phyloP scores from a whole-genome alignment of 169 alveolate genomes.

The Babesia bigemina region DNA sequence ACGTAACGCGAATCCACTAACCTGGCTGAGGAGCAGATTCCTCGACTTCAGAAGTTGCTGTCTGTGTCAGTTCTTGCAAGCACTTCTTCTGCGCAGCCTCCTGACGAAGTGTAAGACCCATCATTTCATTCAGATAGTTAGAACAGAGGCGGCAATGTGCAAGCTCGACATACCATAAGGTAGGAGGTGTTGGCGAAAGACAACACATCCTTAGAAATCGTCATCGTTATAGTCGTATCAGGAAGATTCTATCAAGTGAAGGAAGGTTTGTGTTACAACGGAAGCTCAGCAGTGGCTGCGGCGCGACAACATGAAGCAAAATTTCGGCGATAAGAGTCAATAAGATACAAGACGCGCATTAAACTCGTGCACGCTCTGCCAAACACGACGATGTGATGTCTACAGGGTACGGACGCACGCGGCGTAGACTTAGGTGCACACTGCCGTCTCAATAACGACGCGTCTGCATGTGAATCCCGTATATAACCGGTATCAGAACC shows the following conservation, averaged over 20 bases:
- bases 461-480: too few species aligned
- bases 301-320: slow-evolving; percentile 6
- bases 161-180: slow-evolving; percentile 24
- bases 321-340: not conserved
- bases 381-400: too few species aligned
- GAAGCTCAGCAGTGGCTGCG: not conserved
- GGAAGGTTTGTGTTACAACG: too few species aligned
- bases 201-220: slow-evolving; percentile 22
- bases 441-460: too few species aligned
- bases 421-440: too few species aligned
- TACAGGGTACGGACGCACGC: too few species aligned
- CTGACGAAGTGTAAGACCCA: not conserved
- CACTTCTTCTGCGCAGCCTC: slow-evolving; percentile 39
- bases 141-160: not conserved
- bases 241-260: not conserved
- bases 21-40: slow-evolving; percentile 8
- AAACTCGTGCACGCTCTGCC: too few species aligned
- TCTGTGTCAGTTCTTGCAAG: slow-evolving; percentile 4
- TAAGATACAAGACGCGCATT: too few species aligned
- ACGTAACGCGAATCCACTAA: not conserved
- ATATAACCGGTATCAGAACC: too few species aligned
- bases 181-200: slow-evolving; percentile 42
- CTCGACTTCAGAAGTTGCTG: not conserved
- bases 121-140: not conserved
- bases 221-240: not conserved